Evolutionary conservation across 768 basidiomycete genomes (phyloP), one percentile per base, ranked within the genome.

Genomic region (Calocybe gangraenosa): DNA sequence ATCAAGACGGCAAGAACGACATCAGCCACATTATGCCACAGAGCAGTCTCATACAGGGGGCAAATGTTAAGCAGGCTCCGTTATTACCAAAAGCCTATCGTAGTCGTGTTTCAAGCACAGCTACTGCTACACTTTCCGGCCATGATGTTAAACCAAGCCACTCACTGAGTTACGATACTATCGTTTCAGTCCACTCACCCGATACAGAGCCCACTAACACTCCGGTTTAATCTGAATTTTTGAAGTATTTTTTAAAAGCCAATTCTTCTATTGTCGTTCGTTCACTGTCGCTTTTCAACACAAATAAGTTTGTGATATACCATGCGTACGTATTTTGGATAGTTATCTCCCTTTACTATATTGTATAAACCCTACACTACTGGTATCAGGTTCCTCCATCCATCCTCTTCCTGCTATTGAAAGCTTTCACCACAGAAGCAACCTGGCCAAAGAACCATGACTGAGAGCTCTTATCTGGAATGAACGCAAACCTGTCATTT

Each of bases 371-470:
- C 5, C 25, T 28, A 28, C 11, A 28, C 5, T 28, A 28, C 25
- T 11, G 11, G 46, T 46, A 35, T 18, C 40, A 44, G 23, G 47
- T 43, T 65, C 40, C 68, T 37, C 48, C 51, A 58, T 86, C 86
- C 82, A 89, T 88, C 58, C 85, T 75, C 58, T 80, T 75, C 47
- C 73, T 77, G 33, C 80, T 73, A 64, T 90, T 91, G 64, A 83
- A 89, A 31, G 78, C 63, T 59, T 86, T 87, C 17, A 90, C 88
- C 35, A 91, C 84, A 7, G 75, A 72, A 19, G 82, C 82, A 32
- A 91, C 78, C 57, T 87, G 81, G 18, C 72, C 73, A 63, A 89
- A 91, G 67, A 91, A 89, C 88, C 88, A 91, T 6, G 72, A 70
- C 65, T 86, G 84, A 3, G 86, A 76, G 20, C 69, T 64, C 63